Base-by-base conservation (phyloP, 441 rosid species). In the Viola pubescens region DNA sequence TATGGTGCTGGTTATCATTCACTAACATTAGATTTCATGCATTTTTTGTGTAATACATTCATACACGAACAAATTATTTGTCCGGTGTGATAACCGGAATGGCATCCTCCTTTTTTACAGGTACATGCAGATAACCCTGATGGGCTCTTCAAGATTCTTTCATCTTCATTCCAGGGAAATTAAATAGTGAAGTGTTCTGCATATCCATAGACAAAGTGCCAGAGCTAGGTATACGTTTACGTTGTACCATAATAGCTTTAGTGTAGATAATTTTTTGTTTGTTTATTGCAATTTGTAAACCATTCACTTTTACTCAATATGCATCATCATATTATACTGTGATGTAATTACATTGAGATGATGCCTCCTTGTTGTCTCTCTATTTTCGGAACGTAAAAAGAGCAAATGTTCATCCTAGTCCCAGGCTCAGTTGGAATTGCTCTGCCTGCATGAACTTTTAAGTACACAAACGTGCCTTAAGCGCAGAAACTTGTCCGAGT, bases 51-150 rank as follows among this genome's bases (percentile, higher is more conserved):
- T 3, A 49, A 48, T 12, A 10, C 14, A 49, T 43, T 47, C 37
- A 64, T 26, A 26, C 34, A 26, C 34, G 3, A 2, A 26, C 34
- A 26, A 26, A 26, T 26, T 26, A 1, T 26, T 26, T 26, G 34
- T 26, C 3, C 3, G 34, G 34, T 26, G 3, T 26, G 34, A 26
- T 26, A 26, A 26, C 34, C 3, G 34, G 52, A 40, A 65, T 12
- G 48, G 59, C 38, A 37, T 53, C n/a, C 6, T 42, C 6, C 58
- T 43, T 62, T 62, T 37, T 37, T 39, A 58, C 78, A 92, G 98
- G 96, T 89, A 55, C 98, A 92, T 46, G 79, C 98, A 0, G 98
- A 89, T 79, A 92, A 92, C 61, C 98, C 98, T 1, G 94, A 87
- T 64, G 98, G 97, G 52, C 94, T 92, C 54, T 92, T 92, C 79